Evolutionary conservation across 73 alveolate species (phyloP).

Genomic region (Paramecium biaurelia): DNA sequence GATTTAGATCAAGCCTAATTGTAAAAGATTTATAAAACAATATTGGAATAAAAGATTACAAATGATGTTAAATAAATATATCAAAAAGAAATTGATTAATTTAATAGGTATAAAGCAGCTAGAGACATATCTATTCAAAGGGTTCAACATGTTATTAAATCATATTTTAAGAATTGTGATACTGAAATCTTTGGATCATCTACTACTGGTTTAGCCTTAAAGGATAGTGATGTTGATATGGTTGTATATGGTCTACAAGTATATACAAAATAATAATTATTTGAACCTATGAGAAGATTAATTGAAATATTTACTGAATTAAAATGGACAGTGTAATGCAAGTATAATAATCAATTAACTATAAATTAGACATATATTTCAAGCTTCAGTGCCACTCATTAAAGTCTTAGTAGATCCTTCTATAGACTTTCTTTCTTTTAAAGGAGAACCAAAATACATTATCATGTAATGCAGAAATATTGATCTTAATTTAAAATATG

Average conservation of each 20-base stretch:
- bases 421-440: not conserved
- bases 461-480: not conserved
- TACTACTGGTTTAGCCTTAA: constrained; percentile 13
- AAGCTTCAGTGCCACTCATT: constrained; percentile 39
- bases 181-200: constrained; percentile 41
- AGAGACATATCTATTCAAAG: constrained; percentile 15
- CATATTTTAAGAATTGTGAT: not conserved
- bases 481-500: not conserved
- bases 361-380: not conserved
- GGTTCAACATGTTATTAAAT: not conserved
- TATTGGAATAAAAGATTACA: not conserved
- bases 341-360: not conserved
- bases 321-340: constrained; percentile 37
- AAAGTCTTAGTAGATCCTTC: constrained; percentile 34
- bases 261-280: not conserved
- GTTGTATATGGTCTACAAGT: not conserved
- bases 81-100: not conserved
- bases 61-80: not conserved
- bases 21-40: not conserved
- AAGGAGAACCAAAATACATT: not conserved
- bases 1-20: not conserved
- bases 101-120: not conserved
- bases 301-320: not conserved
- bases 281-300: constrained; percentile 44
- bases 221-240: constrained; percentile 47